Percentiles rank a stretch among this genome's conserved stretches.
Conservation (phyloP, 1,284 basidiomycete genomes). For the Porogramme epimiltina region DNA sequence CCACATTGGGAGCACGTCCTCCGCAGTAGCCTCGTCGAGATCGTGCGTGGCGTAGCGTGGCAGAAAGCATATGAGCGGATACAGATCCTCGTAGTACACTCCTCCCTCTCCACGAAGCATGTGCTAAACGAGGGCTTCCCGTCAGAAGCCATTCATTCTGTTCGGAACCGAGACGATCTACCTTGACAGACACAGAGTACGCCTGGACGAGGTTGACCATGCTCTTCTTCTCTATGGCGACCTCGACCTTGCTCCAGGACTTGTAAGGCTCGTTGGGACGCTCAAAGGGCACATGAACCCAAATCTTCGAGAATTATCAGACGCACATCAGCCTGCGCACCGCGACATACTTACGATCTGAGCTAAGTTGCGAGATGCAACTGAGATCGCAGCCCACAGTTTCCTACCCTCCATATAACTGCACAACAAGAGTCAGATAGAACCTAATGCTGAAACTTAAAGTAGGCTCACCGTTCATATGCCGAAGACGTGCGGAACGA, state of each 20-base stretch:
- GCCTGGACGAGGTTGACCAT: constrained; percentile 74
- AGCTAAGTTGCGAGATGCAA: constrained; percentile 56
- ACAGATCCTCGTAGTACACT: constrained; percentile 45
- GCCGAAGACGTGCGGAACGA: constrained; percentile 51
- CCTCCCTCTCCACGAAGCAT: constrained; percentile 49
- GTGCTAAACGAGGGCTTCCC: constrained; percentile 26
- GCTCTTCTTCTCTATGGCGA: constrained; percentile 71
- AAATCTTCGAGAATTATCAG: constrained; percentile 43
- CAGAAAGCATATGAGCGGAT: constrained; percentile 47
- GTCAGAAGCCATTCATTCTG: not conserved
- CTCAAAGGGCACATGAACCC: constrained; percentile 60
- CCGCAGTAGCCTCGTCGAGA: constrained; percentile 32
- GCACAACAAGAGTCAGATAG: too few species aligned
- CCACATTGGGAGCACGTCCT: constrained; percentile 62
- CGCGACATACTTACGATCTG: constrained; percentile 41
- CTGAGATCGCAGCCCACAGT: constrained; percentile 62
- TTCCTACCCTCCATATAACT: constrained; percentile 66
- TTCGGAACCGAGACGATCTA: constrained; percentile 23
- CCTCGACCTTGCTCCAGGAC: constrained; percentile 45
- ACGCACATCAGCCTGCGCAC: not conserved
- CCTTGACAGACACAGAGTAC: constrained; percentile 64
- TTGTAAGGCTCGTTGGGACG: constrained; percentile 39
- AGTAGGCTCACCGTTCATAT: constrained; percentile 68
- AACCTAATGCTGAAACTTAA: constrained; percentile 12
- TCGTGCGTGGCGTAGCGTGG: constrained; percentile 52